Percentiles rank a stretch among this genome's conserved stretches.
These are phyloP conservation scores for Pyrenophora tritici-repentis DNA, from an alignment of 2,329 filamentous ascomycete species.

Conservation along the genomic window DNA sequence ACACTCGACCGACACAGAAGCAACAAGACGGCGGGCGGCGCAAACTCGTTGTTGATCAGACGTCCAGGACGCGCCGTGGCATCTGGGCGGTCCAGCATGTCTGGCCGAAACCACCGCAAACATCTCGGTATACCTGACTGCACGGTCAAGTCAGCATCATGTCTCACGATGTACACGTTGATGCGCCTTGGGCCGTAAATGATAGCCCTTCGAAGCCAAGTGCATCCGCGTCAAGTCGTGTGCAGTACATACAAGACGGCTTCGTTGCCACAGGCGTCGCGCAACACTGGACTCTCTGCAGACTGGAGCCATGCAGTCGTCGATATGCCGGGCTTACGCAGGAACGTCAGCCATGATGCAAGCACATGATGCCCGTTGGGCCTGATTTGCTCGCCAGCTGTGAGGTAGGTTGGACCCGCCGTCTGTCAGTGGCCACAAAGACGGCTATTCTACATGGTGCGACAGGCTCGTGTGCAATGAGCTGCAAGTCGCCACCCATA, in stretches of 20 bases:
- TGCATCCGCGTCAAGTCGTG: conserved; percentile 14
- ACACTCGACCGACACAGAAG: conserved; percentile 28
- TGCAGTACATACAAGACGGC: conserved; percentile 4
- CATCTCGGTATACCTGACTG: conserved; percentile 16
- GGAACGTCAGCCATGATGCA: conserved; percentile 37
- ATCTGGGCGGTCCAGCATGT: conserved; percentile 19
- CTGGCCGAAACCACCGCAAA: conserved; percentile 14
- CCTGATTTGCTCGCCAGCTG: conserved; percentile 41
- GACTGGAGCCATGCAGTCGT: conserved; percentile 9
- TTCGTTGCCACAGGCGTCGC: conserved; percentile 23
- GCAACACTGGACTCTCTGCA: conserved; percentile 14
- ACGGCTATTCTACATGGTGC: conserved; percentile 40
- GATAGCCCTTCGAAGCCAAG: too few species aligned
- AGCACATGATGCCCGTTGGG: conserved; percentile 26
- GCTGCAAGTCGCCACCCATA: conserved; percentile 33
- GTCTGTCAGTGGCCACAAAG: conserved; percentile 31
- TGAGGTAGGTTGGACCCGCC: conserved; percentile 24
- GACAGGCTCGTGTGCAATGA: conserved; percentile 30
- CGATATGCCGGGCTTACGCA: conserved; percentile 32
- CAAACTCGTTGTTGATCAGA: conserved; percentile 12
- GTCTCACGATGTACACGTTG: conserved; percentile 18
- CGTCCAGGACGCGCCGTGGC: conserved; percentile 26
- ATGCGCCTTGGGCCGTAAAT: conserved; percentile 8
- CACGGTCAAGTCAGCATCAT: conserved; percentile 12
- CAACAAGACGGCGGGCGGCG: conserved; percentile 14